A percentile compares a stretch with the other conserved stretches of the same genome.
Evolutionary conservation across 192 early-diverging fungal genomes (phyloP).

Genomic region (Coemansia brasiliensis): DNA sequence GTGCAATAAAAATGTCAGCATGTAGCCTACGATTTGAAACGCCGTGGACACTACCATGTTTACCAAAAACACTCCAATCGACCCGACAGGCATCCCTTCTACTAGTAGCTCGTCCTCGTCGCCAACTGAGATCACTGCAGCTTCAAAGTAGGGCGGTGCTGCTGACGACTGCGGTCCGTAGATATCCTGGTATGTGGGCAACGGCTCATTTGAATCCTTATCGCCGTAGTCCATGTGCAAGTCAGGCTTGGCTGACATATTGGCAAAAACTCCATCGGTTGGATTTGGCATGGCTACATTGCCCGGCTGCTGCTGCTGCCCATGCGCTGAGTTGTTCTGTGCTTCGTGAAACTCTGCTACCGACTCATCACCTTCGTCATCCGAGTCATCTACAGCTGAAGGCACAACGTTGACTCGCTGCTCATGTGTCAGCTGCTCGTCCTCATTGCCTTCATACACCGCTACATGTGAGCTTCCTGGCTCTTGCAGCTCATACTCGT

Average conservation of each 20-base stretch:
- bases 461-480: slow-evolving; percentile 22
- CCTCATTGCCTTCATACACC: slow-evolving; percentile 22
- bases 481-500: slow-evolving; percentile 51
- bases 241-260: slow-evolving; percentile 56
- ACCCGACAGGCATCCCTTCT: slow-evolving; percentile 89
- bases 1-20: slow-evolving; percentile 87
- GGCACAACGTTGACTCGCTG: slow-evolving; percentile 37
- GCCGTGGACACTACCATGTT: slow-evolving; percentile 79
- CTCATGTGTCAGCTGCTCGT: slow-evolving; percentile 30
- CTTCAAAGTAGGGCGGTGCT: slow-evolving; percentile 76
- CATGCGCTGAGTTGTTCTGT: neutral
- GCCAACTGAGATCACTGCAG: slow-evolving; percentile 70
- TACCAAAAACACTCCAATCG: slow-evolving; percentile 70
- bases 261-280: slow-evolving; percentile 58
- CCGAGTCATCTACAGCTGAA: slow-evolving; percentile 35
- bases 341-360: neutral
- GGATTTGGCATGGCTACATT: slow-evolving; percentile 19
- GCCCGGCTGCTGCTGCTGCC: neutral
- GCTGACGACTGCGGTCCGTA: slow-evolving; percentile 61
- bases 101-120: slow-evolving; percentile 86
- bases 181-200: slow-evolving; percentile 73
- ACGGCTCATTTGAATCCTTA: slow-evolving; percentile 41
- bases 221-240: slow-evolving; percentile 51
- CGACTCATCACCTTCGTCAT: slow-evolving; percentile 9
- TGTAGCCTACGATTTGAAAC: slow-evolving; percentile 84